Conservation (phyloP, 768 basidiomycete genomes). For the Phaeotremella fagi region DNA sequence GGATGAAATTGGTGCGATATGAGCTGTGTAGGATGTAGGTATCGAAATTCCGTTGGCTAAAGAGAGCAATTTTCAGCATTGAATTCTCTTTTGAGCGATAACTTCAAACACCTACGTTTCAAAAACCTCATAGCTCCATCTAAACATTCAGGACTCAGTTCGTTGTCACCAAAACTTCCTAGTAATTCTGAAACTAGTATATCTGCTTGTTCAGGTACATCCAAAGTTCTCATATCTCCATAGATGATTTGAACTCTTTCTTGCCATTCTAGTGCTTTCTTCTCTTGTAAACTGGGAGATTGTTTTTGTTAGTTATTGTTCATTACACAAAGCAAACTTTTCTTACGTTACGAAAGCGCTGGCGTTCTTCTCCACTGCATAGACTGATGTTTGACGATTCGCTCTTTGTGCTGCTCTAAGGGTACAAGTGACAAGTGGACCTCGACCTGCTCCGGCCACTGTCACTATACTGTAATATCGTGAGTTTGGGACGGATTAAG, state of each 20-base stretch:
- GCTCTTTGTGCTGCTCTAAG: constrained; percentile 70
- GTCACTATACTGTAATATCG: constrained; percentile 64
- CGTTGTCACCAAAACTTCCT: constrained; percentile 97
- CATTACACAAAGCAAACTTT: constrained; percentile 6
- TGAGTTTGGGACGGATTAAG: constrained; percentile 3
- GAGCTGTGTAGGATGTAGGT: constrained; percentile 90
- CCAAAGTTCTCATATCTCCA: constrained; percentile 86
- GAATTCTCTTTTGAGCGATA: neutral
- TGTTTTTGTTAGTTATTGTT: neutral
- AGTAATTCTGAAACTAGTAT: constrained; percentile 92
- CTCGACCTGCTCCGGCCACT: constrained; percentile 91
- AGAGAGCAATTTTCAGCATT: neutral
- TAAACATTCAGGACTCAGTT: constrained; percentile 94
- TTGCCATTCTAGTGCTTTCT: constrained; percentile 77
- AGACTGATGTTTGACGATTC: constrained; percentile 61
- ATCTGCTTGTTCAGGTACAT: constrained; percentile 80
- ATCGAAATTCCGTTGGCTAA: constrained; percentile 71
- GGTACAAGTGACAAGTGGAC: constrained; percentile 82
- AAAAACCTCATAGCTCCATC: constrained; percentile 92
- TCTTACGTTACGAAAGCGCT: constrained; percentile 91
- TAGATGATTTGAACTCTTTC: constrained; percentile 72
- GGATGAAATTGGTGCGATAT: constrained; percentile 88
- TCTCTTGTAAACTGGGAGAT: constrained; percentile 69
- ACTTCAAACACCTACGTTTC: constrained; percentile 63
- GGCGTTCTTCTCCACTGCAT: constrained; percentile 94